Conservation (phyloP, 2,329 filamentous ascomycete species). For the Aureobasidium sp. region DNA sequence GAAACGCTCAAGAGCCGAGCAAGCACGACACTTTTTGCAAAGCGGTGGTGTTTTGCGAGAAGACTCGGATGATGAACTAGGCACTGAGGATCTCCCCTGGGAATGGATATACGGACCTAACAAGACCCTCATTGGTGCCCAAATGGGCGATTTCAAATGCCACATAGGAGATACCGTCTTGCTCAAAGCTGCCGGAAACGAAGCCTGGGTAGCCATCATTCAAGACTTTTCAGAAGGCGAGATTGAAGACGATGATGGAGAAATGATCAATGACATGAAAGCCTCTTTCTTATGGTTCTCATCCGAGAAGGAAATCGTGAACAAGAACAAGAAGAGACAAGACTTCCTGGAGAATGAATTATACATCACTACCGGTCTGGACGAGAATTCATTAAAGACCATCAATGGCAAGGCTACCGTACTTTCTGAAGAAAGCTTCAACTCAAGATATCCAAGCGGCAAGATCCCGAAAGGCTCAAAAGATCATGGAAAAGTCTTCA, state of each 20-base stretch:
- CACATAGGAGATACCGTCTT: conserved; percentile 74
- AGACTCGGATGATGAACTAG: conserved; percentile 81
- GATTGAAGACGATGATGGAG: conserved; percentile 51
- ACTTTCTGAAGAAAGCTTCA: conserved; percentile 63
- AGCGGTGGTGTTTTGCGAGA: conserved; percentile 60
- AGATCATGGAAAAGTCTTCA: conserved; percentile 76
- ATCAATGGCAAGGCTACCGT: conserved; percentile 86
- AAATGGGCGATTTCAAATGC: conserved; percentile 74
- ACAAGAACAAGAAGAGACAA: conserved; percentile 68
- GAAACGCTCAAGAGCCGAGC: conserved; percentile 34
- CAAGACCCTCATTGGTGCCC: conserved; percentile 62
- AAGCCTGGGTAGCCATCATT: conserved; percentile 88
- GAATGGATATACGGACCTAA: conserved; percentile 48
- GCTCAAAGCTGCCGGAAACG: conserved; percentile 80
- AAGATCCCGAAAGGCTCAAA: conserved; percentile 63
- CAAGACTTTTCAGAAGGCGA: conserved; percentile 70
- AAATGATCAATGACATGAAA: conserved; percentile 48
- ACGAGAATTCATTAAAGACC: conserved; percentile 75
- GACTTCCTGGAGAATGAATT: conserved; percentile 80
- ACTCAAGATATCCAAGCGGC: conserved; percentile 62
- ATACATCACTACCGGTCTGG: conserved; percentile 81
- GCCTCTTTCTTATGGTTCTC: conserved; percentile 96
- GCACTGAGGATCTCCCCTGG: conserved; percentile 42
- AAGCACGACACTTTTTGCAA: conserved; percentile 43
- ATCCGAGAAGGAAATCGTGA: conserved; percentile 79